These are phyloP conservation scores for Camellia sinensis DNA, from an alignment of 148 eudicot species.

Conservation along the genomic window DNA sequence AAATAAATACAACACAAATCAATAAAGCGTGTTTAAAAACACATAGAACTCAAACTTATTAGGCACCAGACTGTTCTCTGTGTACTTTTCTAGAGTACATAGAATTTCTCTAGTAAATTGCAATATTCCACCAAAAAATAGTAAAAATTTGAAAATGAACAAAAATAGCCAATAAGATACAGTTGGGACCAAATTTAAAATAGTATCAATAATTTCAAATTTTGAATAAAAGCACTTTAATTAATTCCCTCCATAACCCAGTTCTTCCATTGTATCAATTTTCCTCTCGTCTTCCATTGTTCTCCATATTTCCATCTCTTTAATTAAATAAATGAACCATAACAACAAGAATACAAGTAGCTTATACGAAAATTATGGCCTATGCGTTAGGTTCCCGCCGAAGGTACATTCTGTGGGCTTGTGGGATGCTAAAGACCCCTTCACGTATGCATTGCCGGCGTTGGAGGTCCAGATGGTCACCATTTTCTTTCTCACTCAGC, in stretches of 20 bases:
- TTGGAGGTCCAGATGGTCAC: slow-evolving; percentile 27
- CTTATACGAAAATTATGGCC: not conserved
- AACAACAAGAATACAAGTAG: not conserved
- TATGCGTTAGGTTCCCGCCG: slow-evolving; percentile 22
- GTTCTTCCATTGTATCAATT: not conserved
- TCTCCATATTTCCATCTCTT: not conserved
- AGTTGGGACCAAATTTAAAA: not conserved
- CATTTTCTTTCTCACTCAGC: slow-evolving; percentile 23
- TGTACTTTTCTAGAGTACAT: no score
- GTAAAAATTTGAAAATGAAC: no score
- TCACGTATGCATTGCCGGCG: slow-evolving; percentile 18
- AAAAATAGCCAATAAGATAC: not conserved
- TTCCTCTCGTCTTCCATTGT: not conserved
- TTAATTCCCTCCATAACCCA: not conserved
- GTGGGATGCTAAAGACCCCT: slow-evolving; percentile 7
- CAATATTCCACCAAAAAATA: no score
- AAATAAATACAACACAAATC: no score
- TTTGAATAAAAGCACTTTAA: not conserved
- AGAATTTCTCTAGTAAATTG: no score
- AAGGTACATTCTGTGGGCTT: slow-evolving; percentile 19
- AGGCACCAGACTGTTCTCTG: no score
- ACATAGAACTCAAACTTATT: no score
- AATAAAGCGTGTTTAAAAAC: no score
- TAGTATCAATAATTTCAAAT: no score
- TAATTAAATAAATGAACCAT: not conserved